phyloP scores from a whole-genome alignment of 768 basidiomycete species.

The Calocybe indica region DNA sequence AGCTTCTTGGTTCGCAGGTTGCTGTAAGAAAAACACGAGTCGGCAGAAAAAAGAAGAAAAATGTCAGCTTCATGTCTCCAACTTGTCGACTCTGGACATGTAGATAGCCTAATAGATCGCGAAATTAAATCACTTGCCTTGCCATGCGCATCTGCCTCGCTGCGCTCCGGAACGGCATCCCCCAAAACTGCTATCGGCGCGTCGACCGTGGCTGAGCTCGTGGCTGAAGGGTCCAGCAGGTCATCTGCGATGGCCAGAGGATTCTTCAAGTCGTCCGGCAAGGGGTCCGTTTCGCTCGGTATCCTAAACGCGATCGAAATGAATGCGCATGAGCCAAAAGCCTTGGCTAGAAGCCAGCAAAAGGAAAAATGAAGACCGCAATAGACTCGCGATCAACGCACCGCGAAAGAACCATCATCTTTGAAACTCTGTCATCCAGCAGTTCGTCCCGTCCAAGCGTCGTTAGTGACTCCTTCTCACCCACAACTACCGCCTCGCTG shows the following conservation, averaged over 20 bases:
- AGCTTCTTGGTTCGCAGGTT: constrained; percentile 12
- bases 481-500: constrained; percentile 52
- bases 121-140: constrained; percentile 18
- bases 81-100: no score
- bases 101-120: no score
- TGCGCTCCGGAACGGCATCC: constrained; percentile 10
- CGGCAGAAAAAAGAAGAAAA: neutral
- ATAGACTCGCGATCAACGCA: constrained; percentile 23
- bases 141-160: constrained; percentile 21
- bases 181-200: constrained; percentile 12
- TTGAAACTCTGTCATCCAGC: constrained; percentile 61
- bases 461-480: constrained; percentile 75
- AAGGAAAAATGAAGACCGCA: constrained; percentile 3
- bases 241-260: constrained; percentile 59
- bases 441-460: constrained; percentile 70
- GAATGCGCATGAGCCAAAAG: neutral
- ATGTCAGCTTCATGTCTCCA: no score
- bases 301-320: constrained; percentile 28
- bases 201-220: constrained; percentile 12
- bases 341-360: constrained; percentile 1
- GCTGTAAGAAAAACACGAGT: constrained; percentile 4
- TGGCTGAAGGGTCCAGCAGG: constrained; percentile 40
- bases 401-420: constrained; percentile 67
- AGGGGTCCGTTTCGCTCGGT: constrained; percentile 47
- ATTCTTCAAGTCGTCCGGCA: constrained; percentile 54